phyloP scores from a whole-genome alignment of 306 rosid genomes.

The Cotoneaster glaucophyllus region DNA sequence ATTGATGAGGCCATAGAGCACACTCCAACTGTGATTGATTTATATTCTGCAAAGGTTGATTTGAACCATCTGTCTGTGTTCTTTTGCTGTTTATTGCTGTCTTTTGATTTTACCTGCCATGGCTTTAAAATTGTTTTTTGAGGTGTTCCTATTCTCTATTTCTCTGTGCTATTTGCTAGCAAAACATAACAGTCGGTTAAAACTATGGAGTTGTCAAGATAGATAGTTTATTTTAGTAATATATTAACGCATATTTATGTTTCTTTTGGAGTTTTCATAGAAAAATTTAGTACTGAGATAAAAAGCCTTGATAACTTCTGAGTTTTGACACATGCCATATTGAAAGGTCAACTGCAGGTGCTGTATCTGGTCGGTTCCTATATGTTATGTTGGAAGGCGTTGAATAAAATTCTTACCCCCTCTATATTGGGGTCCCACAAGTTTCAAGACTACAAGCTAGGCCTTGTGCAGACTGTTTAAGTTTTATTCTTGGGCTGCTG shows the following conservation, averaged over 20 bases:
- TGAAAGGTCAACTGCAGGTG: not conserved
- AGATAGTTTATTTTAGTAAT: not conserved
- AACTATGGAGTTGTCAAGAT: not conserved
- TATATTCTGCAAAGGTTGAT: slow-evolving; percentile 87
- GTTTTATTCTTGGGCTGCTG: not conserved
- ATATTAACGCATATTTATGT: not conserved
- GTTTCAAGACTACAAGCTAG: not conserved
- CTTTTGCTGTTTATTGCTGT: slow-evolving; percentile 3
- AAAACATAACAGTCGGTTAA: not conserved
- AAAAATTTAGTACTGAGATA: not conserved
- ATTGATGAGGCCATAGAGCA: slow-evolving; percentile 81
- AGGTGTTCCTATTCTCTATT: not conserved
- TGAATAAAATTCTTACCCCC: not conserved
- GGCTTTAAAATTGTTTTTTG: not conserved
- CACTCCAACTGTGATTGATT: slow-evolving; percentile 95
- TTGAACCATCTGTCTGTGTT: not conserved
- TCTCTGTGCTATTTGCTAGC: not conserved
- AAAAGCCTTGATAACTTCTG: not conserved
- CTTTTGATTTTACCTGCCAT: not conserved
- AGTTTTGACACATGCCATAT: not conserved
- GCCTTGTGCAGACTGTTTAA: not conserved
- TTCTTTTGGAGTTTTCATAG: too few species aligned
- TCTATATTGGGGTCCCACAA: not conserved
- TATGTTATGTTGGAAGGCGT: not conserved
- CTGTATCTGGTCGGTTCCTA: not conserved